Percentiles rank a stretch among this genome's conserved stretches.
Conservation (phyloP, 2,329 filamentous ascomycete species). For the Cytospora mali region DNA sequence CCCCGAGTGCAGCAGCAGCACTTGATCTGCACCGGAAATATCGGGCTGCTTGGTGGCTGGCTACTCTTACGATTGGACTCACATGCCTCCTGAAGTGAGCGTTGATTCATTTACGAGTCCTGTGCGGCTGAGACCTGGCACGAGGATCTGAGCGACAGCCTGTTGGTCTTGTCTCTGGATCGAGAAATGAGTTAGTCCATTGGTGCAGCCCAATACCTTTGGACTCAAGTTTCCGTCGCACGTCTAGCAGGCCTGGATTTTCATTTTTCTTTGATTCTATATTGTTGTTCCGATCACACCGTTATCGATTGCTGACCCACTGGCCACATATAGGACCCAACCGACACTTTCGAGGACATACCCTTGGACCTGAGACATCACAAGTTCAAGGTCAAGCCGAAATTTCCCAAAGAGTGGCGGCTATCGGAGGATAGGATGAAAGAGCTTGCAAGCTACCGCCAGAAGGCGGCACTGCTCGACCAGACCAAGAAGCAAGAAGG, state of each 20-base stretch:
- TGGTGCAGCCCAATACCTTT: neutral
- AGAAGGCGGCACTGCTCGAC: slow-evolving; percentile 56
- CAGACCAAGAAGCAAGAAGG: slow-evolving; percentile 55
- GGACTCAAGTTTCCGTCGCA: neutral
- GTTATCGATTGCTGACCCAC: neutral
- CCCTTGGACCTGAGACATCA: slow-evolving; percentile 89
- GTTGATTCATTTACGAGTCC: neutral
- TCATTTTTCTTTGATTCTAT: neutral
- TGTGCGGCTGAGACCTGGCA: neutral
- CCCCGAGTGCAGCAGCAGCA: too few relatives aligned
- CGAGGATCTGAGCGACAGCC: neutral
- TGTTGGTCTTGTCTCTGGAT: too few relatives aligned
- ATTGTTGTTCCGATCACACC: too few relatives aligned
- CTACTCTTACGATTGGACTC: too few relatives aligned
- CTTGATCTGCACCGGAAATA: too few relatives aligned
- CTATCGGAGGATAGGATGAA: slow-evolving; percentile 70
- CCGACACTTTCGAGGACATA: slow-evolving; percentile 84
- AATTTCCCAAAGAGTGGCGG: slow-evolving; percentile 82
- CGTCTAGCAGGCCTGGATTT: neutral
- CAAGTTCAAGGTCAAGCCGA: slow-evolving; percentile 64
- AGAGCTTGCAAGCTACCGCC: slow-evolving; percentile 65
- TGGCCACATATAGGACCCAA: slow-evolving; percentile 56
- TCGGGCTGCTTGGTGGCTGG: too few relatives aligned
- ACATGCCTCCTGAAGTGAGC: too few relatives aligned
- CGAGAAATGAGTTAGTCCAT: neutral